phyloP scores from a whole-genome alignment of 768 basidiomycete genomes.

The Crassisporium funariophilum region DNA sequence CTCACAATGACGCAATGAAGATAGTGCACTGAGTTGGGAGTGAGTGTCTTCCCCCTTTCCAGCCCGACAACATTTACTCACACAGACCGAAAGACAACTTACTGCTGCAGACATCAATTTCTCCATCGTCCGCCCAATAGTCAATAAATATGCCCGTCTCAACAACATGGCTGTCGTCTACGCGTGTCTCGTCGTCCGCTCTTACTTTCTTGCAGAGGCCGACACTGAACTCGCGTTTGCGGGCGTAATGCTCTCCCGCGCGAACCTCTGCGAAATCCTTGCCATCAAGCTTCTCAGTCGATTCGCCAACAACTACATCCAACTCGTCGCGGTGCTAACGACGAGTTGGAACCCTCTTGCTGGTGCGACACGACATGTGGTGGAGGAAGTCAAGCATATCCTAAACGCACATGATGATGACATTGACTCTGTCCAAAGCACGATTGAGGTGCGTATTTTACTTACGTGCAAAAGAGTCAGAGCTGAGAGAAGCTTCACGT shows the following conservation, averaged over 20 bases:
- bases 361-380: constrained; percentile 66
- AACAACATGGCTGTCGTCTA: constrained; percentile 77
- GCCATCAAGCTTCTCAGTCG: constrained; percentile 83
- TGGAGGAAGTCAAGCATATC: constrained; percentile 63
- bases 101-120: constrained; percentile 85
- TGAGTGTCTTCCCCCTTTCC: constrained; percentile 38
- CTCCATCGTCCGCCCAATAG: constrained; percentile 73
- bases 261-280: constrained; percentile 83
- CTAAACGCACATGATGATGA: constrained; percentile 63
- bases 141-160: constrained; percentile 76
- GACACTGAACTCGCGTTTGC: constrained; percentile 77
- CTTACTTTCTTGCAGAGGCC: constrained; percentile 73
- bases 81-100: constrained; percentile 56
- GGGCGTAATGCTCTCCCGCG: constrained; percentile 64
- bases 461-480: not conserved
- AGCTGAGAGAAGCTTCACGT: constrained; percentile 2
- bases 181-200: constrained; percentile 75
- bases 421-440: constrained; percentile 72
- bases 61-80: constrained; percentile 7
- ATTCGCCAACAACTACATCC: constrained; percentile 76
- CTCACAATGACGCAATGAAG: constrained; percentile 36
- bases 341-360: constrained; percentile 84
- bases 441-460: constrained; percentile 70
- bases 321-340: constrained; percentile 77
- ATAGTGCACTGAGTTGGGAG: constrained; percentile 81